These are phyloP conservation scores for Phytophthora meadii DNA, from an alignment of 352 stramenopile genomes.

Conservation along the genomic window DNA sequence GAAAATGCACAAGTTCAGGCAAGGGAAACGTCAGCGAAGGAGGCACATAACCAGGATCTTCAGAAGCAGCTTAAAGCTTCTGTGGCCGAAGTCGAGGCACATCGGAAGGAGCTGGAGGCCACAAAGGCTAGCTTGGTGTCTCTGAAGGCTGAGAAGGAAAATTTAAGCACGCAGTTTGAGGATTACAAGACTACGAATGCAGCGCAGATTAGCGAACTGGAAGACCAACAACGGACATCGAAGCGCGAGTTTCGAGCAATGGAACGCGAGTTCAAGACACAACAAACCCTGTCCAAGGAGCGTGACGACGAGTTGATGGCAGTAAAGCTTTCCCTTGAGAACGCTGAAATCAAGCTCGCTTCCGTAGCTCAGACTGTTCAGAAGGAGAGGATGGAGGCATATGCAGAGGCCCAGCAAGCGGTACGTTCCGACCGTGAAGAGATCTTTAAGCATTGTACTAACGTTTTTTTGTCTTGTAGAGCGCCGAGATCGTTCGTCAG, in stretches of 20 bases:
- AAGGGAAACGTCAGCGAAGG: constrained; percentile 20
- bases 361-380: constrained; percentile 45
- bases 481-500: constrained; percentile 52
- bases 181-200: constrained; percentile 34
- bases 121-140: constrained; percentile 23
- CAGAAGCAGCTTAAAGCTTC: constrained; percentile 25
- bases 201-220: constrained; percentile 50
- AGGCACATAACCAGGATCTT: constrained; percentile 30
- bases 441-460: constrained; percentile 1
- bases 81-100: constrained; percentile 19
- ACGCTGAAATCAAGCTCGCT: constrained; percentile 44
- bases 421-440: constrained; percentile 35
- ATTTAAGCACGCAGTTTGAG: constrained; percentile 33
- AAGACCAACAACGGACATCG: constrained; percentile 56
- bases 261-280: constrained; percentile 68
- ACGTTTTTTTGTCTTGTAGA: constrained; percentile 38
- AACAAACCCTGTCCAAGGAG: constrained; percentile 58
- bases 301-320: constrained; percentile 52
- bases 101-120: constrained; percentile 26
- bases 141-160: constrained; percentile 27
- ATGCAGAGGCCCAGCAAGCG: constrained; percentile 56
- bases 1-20: constrained; percentile 32
- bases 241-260: constrained; percentile 66
- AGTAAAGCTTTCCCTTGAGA: constrained; percentile 42
- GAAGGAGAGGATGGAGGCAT: constrained; percentile 43